Evolutionary conservation across 2,329 filamentous ascomycete genomes (phyloP).

Genomic region (Plenodomus biglobosus): DNA sequence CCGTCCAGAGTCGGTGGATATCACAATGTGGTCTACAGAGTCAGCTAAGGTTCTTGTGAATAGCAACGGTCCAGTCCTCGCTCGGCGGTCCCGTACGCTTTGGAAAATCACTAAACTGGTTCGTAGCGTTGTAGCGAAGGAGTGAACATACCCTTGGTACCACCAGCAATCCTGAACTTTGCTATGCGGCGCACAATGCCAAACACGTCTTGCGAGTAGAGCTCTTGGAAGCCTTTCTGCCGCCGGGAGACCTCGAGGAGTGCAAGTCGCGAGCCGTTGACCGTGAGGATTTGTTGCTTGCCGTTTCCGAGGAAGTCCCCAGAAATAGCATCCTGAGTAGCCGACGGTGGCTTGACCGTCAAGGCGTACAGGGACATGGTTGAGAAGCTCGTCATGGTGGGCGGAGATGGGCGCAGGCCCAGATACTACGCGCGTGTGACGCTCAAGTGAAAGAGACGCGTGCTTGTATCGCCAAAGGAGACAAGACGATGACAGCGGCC

Average conservation of each 20-base stretch:
- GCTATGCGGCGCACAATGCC: conserved; percentile 90
- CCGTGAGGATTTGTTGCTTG: conserved; percentile 96
- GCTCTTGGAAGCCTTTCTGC: conserved; percentile 80
- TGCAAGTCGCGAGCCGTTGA: conserved; percentile 84
- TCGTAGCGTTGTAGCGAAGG: conserved; percentile 33
- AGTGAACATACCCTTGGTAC: conserved; percentile 79
- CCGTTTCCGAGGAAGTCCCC: conserved; percentile 96
- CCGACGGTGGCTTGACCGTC: conserved; percentile 89
- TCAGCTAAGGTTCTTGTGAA: conserved; percentile 37
- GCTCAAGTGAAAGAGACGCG: conserved; percentile 2
- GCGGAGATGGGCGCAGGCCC: conserved; percentile 39
- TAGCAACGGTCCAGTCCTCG: conserved; percentile 36
- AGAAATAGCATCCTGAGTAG: conserved; percentile 84
- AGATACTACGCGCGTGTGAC: conserved; percentile 21
- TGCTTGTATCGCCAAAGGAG: neutral
- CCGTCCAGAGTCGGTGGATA: conserved; percentile 92
- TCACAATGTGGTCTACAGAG: conserved; percentile 83
- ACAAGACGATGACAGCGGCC: neutral
- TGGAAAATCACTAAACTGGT: conserved; percentile 53
- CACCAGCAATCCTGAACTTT: conserved; percentile 88
- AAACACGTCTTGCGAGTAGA: conserved; percentile 92
- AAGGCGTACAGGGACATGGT: conserved; percentile 99
- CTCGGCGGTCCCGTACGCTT: conserved; percentile 38
- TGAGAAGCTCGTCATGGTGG: conserved; percentile 90
- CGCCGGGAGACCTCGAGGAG: conserved; percentile 83